Base-by-base conservation (phyloP, 208 protist genomes). In the Trypanosoma avium region DNA sequence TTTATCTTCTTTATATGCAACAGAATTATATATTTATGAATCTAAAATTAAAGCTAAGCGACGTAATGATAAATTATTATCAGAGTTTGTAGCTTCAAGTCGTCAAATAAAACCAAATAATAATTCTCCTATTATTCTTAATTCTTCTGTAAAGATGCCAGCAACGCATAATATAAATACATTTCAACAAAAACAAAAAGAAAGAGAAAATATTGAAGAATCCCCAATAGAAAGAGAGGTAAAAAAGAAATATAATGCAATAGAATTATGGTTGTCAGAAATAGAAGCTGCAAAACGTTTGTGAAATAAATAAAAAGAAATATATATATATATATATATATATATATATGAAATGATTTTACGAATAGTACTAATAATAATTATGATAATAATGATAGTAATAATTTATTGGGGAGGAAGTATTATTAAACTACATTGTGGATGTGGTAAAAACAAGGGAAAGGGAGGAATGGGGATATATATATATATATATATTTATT, bases 401-500 rank as follows among this genome's bases (percentile, higher is more conserved):
- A n/a, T n/a, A n/a, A n/a, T n/a, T n/a, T n/a, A n/a, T n/a, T n/a
- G n/a, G n/a, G n/a, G n/a, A n/a, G n/a, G n/a, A 49, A 24, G 43
- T 49, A 27, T 49, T 24, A 49, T 49, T 24, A 5, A n/a, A n/a
- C n/a, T n/a, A n/a, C n/a, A n/a, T n/a, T n/a, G n/a, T n/a, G n/a
- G n/a, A n/a, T n/a, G n/a, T n/a, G n/a, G n/a, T n/a, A n/a, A n/a
- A n/a, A n/a, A n/a, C n/a, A n/a, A n/a, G n/a, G n/a, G n/a, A n/a
- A n/a, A n/a, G n/a, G n/a, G n/a, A n/a, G n/a, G n/a, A n/a, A n/a
- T n/a, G n/a, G n/a, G n/a, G n/a, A 38, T 52, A 36, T 35, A 49
- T 61, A 47, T 53, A 47, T 68, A 61, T 63, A 50, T 48, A 40
- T 46, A 32, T 55, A 19, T 74, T 35, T 61, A 49, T 35, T 26